Base-by-base conservation (phyloP, 164 flowering plant genomes). In the Vitis vinifera region DNA sequence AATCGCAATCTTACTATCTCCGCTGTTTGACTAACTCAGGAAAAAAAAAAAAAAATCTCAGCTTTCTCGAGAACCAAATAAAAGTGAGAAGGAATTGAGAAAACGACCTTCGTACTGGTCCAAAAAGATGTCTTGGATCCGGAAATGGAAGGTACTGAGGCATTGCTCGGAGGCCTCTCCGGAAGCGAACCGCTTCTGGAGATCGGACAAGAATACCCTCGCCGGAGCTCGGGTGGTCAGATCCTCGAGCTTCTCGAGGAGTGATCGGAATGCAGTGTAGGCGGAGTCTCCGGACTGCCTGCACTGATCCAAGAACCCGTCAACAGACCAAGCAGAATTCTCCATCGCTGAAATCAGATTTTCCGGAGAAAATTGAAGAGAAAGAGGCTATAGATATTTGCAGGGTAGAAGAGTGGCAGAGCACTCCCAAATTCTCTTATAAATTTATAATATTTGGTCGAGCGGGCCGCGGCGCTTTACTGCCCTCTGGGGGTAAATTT, bases 251-350 rank as follows among this genome's bases (percentile, higher is more conserved):
- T 82, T 79, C 80, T 91, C 96, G 14, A 95, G 86, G 7, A 95
- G 62, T 11, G 87, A 81, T 70, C 92, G 73, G 68, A 93, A 76
- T 9, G 86, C 94, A 17, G 66, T 74, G 87, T 94, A 94, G 2
- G 99, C 98, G 2, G 89, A 79, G 59, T 94, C 99, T 8, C 99
- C 97, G 15, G 98, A 92, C 61, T 78, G 80, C 74, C 77, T 55
- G 73, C 99, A 94, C 77, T 80, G 81, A 50, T 75, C 71, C 76
- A 93, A 59, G 77, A 94, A 94, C 8, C 83, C 89, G 0, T 91
- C 94, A 66, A 89, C 66, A 8, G 79, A 76, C 10, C 19, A 64
- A 37, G 59, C 13, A 57, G 47, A 51, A 4, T 13, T 11, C 51
- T 4, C 50, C 63, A 12, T n/a, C n/a, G 63, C 19, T 17, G 60